Evolutionary conservation across 2,329 filamentous ascomycete genomes (phyloP), one percentile per base, ranked within the genome.

Genomic region (Fusarium veterinarium): DNA sequence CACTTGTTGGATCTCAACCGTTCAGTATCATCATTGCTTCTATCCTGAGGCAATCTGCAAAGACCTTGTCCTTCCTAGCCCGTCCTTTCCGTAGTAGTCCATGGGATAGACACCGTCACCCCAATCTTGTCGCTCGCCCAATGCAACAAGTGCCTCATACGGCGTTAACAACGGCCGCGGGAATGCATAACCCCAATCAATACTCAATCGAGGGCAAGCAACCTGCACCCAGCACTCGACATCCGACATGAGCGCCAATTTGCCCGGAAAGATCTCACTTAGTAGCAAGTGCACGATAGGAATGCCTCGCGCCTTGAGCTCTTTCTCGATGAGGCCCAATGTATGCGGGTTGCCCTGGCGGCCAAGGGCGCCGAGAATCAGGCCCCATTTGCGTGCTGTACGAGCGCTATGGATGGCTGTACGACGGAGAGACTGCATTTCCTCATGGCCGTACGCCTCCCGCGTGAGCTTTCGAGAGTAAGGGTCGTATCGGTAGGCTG

Each of bases 171-270:
- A 81, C 52, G 96, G 96, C 51, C 93, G 85, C 2, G 94, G 90
- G 79, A 99, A 99, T 1, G 96, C 96, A 84, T 98, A 98, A 0
- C 96, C 96, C 96, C 96, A 99, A 83, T 99, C 96, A 75, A 99
- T 99, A 81, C 95, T 98, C 80, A 99, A 80, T 55, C 96, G 86
- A n/a, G 96, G 96, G 83, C 96, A 99, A 9, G 96, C 96, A 56
- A 99, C 95, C 83, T 99, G 96, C 42, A 99, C 95, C 96, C 96
- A 99, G 77, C 95, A 97, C 79, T 98, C 95, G 5, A 99, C 93
- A 78, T 98, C 95, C 35, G 85, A 84, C 94, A 99, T 98, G 86
- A 96, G 91, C 0, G 94, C 95, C 73, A 99, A 84, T 84, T 98
- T 99, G 0, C 94, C 95, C 0, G 97, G 96, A 80, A 98, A 98